Evolutionary conservation across 352 stramenopile species (phyloP), one percentile per base, ranked within the genome.

Genomic region (Phytophthora melonis): DNA sequence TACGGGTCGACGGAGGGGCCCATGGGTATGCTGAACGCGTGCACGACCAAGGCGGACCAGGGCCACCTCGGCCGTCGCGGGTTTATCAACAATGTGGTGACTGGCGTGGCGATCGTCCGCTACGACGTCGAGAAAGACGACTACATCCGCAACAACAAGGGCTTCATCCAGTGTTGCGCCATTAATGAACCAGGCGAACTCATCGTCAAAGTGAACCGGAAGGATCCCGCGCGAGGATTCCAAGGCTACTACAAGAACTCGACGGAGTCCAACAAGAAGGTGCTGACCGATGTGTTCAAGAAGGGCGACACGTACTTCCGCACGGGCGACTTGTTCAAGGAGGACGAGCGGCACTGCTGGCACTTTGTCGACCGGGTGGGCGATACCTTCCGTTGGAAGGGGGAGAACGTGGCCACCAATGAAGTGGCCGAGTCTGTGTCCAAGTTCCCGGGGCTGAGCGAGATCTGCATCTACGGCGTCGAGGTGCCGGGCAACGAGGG

Each of bases 341-440:
- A 90, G 50, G 93, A 98, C 65, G 65, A 77, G 30, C 69, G 82
- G 7, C 78, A 84, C 5, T 93, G 85, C 73, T 95, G 92, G 81
- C 94, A 96, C 72, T 98, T 97, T 59, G 78, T 97, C 5, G 95
- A 98, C 62, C 89, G 94, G 18, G 87, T 98, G 16, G 94, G 94
- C 23, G 94, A 98, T 67, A 98, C 94, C 18, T 98, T 98, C 71
- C 87, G 94, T 16, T 98, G 94, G 92, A 98, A 98, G 59, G 94
- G 94, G 23, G 94, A 98, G 65, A 98, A 98, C 63, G 91, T 98
- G 16, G 88, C 90, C 45, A 98, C 94, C 2, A 96, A 90, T 57
- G 92, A 98, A 72, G 92, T 98, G 9, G 80, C 86, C 0, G 81
- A 96, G 50, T 88, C 88, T 3, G 74, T 98, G 21, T 87, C 84